Evolutionary conservation across 106 monocot genomes (phyloP).

Genomic region (Acanthochlamys bracteata): DNA sequence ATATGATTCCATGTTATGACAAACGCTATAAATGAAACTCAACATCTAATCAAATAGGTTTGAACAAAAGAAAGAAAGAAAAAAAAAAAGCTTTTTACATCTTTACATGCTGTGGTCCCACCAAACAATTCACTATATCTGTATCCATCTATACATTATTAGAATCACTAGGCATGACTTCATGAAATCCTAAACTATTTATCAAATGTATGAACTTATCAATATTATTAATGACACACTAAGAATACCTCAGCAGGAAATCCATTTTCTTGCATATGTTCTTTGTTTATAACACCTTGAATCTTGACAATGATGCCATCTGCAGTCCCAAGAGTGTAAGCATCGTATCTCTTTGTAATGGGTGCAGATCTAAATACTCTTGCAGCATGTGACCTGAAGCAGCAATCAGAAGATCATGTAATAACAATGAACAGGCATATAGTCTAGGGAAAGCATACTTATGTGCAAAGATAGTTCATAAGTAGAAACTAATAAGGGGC

Average conservation of each 20-base stretch:
- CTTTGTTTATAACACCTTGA: constrained; percentile 27
- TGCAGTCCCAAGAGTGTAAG: constrained; percentile 31
- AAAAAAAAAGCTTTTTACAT: no score
- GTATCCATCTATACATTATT: no score
- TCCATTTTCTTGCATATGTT: constrained; percentile 22
- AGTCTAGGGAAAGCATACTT: neutral
- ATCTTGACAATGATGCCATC: constrained; percentile 29
- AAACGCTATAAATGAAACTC: no score
- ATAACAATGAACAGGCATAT: neutral
- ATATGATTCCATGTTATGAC: no score
- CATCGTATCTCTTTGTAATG: constrained; percentile 29
- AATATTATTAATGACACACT: neutral
- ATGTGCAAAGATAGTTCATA: constrained; percentile 1
- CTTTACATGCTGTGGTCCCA: no score
- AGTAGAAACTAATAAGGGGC: neutral
- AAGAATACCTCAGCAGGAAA: constrained; percentile 33
- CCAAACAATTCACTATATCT: no score
- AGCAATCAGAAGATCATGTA: no score
- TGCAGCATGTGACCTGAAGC: constrained; percentile 10
- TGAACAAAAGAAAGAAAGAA: no score
- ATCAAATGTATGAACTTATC: no score
- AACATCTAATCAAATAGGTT: no score
- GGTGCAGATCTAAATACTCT: constrained; percentile 37
- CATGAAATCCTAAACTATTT: no score
- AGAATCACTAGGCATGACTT: no score